Base-by-base conservation (phyloP, 257 asterid genomes). In the Nicotiana noctiflora region DNA sequence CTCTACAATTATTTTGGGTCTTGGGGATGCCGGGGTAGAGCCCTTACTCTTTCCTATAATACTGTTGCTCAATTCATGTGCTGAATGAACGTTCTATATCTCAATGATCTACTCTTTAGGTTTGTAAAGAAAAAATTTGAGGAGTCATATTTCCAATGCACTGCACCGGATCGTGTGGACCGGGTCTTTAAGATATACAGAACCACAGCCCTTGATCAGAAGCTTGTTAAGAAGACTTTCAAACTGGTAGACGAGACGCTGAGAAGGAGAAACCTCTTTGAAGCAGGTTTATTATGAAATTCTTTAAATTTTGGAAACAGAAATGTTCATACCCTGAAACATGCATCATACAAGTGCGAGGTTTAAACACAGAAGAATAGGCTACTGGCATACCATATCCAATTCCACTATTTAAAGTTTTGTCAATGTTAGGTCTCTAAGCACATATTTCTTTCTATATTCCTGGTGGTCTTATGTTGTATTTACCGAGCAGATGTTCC, bases 161-260 rank as follows among this genome's bases (percentile, higher is more conserved):
- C 98, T n/a, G 86, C 96, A 49, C 98, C 98, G n/a, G 98, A 94
- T 81, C 83, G 93, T 32, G 98, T 94, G 61, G 98, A 96, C 75
- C 92, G 99, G 53, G 98, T 94, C 31, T 96, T 96, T 81, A 96
- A 94, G 92, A 96, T 96, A 83, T 96, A 94, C 56, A 85, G 99
- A 88, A 96, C 99, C 27, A 96, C 96, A 4, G 99, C 99, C 55
- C 91, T 96, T 63, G 99, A 96, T 84, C 98, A 92, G 90, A 94
- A 94, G 90, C 98, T 96, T 46, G 98, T 96, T 84, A 96, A 96
- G 92, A 96, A 96, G 92, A 96, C 99, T 23, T 96, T 96, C 97
- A 96, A 96, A 88, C 90, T 96, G 83, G 98, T 96, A 1, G 98
- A 96, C 15, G 99, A 96, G 89, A 96, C 99, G 31, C 83, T 96